phyloP scores from a whole-genome alignment of 139 green algal species.

The Picochlorum sp. region DNA sequence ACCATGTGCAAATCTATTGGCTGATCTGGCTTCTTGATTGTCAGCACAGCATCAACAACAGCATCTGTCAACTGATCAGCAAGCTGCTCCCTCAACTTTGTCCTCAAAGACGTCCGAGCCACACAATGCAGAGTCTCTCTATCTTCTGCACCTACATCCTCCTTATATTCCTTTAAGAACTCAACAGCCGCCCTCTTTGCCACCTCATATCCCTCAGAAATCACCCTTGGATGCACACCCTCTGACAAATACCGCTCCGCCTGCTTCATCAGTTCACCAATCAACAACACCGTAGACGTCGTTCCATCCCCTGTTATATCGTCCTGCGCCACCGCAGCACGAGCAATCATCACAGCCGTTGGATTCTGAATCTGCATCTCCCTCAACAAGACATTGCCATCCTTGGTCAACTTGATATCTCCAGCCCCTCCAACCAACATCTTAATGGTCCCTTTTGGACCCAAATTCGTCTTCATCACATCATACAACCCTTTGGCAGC shows the following conservation, averaged over 20 bases:
- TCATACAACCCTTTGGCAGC: slow-evolving; percentile 95
- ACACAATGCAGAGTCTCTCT: slow-evolving; percentile 82
- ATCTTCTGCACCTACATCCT: slow-evolving; percentile 35
- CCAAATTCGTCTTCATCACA: slow-evolving; percentile 96
- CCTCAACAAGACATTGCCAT: slow-evolving; percentile 89
- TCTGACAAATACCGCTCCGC: slow-evolving; percentile 89
- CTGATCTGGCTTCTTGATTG: slow-evolving; percentile 60
- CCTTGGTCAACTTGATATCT: slow-evolving; percentile 97
- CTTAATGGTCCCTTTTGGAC: slow-evolving; percentile 98
- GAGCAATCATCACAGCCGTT: slow-evolving; percentile 98
- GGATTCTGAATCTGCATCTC: slow-evolving; percentile 99
- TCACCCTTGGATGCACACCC: slow-evolving; percentile 88
- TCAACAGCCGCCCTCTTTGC: slow-evolving; percentile 76
- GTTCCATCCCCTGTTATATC: slow-evolving; percentile 96
- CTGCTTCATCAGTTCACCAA: slow-evolving; percentile 98
- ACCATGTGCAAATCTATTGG: slow-evolving; percentile 97
- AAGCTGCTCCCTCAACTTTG: slow-evolving; percentile 76
- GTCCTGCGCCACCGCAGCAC: slow-evolving; percentile 94
- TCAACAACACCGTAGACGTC: slow-evolving; percentile 91
- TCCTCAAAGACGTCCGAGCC: slow-evolving; percentile 83
- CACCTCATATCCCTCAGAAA: slow-evolving; percentile 90
- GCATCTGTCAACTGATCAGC: slow-evolving; percentile 88
- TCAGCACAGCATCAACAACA: slow-evolving; percentile 76
- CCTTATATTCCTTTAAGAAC: slow-evolving; percentile 90
- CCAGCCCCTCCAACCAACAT: slow-evolving; percentile 92